Evolutionary conservation across 1,284 basidiomycete species (phyloP).

Genomic region (Irpex lacteus): DNA sequence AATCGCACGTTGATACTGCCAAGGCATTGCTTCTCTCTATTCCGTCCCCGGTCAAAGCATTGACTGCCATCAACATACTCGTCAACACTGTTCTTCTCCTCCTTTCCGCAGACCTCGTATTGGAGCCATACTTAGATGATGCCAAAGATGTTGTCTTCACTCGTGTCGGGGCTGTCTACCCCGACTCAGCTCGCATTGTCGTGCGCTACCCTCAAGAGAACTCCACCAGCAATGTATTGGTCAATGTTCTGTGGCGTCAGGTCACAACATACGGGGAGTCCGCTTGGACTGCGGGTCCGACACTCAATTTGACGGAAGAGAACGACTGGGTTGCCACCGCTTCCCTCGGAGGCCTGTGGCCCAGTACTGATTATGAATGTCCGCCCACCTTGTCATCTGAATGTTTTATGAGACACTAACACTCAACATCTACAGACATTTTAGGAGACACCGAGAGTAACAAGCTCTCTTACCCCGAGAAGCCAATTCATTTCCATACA

Average conservation of each 20-base stretch:
- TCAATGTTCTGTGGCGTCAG: conserved; percentile 50
- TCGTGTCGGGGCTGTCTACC: conserved; percentile 66
- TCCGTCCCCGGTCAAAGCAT: conserved; percentile 37
- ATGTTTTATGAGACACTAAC: conserved; percentile 11
- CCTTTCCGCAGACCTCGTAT: conserved; percentile 48
- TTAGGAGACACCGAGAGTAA: conserved; percentile 46
- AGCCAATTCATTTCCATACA: conserved; percentile 60
- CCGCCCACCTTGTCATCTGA: conserved; percentile 10
- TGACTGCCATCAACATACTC: conserved; percentile 38
- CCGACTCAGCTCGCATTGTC: conserved; percentile 58
- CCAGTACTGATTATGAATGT: conserved; percentile 75
- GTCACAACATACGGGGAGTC: conserved; percentile 18
- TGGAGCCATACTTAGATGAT: conserved; percentile 50
- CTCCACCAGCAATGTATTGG: conserved; percentile 26
- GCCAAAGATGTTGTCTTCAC: conserved; percentile 58
- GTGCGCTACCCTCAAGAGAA: conserved; percentile 52
- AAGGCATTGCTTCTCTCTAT: conserved; percentile 40
- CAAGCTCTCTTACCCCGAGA: conserved; percentile 45
- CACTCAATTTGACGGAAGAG: conserved; percentile 40
- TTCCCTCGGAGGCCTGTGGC: conserved; percentile 60
- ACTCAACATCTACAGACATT: conserved; percentile 38
- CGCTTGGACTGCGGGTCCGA: conserved; percentile 54
- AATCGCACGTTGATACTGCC: conserved; percentile 14
- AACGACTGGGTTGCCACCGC: conserved; percentile 68
- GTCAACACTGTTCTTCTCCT: conserved; percentile 53